Base-by-base conservation (phyloP, 1,284 basidiomycete genomes). In the Ceratobasidium sp. region DNA sequence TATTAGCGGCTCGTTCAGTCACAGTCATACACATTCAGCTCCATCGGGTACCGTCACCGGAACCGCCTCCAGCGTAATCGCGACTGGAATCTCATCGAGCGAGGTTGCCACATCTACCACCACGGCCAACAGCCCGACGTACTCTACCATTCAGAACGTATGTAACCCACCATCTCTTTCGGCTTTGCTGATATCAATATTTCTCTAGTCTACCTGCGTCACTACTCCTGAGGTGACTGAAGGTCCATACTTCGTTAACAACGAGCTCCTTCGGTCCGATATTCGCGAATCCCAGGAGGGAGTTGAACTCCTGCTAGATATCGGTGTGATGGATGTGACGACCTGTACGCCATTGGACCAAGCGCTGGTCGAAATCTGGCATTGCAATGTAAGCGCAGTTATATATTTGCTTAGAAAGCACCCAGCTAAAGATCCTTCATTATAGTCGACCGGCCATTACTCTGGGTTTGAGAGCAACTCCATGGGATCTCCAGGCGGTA, bases 301-400 rank as follows among this genome's bases (percentile, higher is more conserved):
- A 70, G 83, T 91, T 7, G 83, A 85, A 44, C 85, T 91, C 81
- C 83, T 86, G 61, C 87, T 93, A 80, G 91, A 94, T 81, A 91
- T 94, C 56, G 92, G 92, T 44, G 89, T 93, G 9, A 92, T 94
- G 78, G 92, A 94, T 81, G 89, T 93, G 9, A 89, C 92, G 81
- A 93, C 92, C 0, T 94, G 93, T 85, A 85, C 90, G 81, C 92
- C 93, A 23, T 86, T 93, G 0, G 87, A 89, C 2, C 89, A 92
- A 82, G 90, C 91, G 51, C 87, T 94, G 40, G 91, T 94, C 28
- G 93, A 94, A 82, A 89, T 94, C 58, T 94, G 93, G 93, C 84
- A 84, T 68, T 84, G 85, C 82, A 84, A 81, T 75, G 82, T 76
- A 13, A 66, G 73, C 49, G 81, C 18, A 80, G 79, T 6, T 81